phyloP scores from a whole-genome alignment of 139 green algal species.

The Edaphochlamys debaryana region DNA sequence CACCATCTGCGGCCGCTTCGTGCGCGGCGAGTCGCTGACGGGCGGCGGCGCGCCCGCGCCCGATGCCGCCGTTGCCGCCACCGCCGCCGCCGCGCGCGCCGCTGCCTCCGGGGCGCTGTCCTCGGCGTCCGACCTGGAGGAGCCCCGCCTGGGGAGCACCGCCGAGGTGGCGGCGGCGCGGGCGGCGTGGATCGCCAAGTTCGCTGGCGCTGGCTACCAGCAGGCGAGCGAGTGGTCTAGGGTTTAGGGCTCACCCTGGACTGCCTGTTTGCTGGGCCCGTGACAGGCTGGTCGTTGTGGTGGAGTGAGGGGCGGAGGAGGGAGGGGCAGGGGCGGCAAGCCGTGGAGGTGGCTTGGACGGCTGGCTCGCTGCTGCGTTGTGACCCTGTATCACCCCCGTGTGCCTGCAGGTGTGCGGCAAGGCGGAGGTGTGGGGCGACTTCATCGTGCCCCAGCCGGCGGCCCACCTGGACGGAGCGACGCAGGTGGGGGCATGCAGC shows the following conservation, averaged over 20 bases:
- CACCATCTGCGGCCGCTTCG: constrained; percentile 84
- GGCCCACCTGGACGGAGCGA: constrained; percentile 73
- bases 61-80: not conserved
- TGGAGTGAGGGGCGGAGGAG: too few relatives aligned
- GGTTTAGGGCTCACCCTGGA: too few relatives aligned
- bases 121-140: too few relatives aligned
- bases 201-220: constrained; percentile 86
- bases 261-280: too few relatives aligned
- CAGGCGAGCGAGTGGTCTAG: too few relatives aligned
- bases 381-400: too few relatives aligned
- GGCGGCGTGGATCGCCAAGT: constrained; percentile 44
- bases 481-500: constrained; percentile 47
- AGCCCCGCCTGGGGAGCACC: too few relatives aligned
- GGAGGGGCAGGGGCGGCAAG: too few relatives aligned
- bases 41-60: constrained; percentile 33
- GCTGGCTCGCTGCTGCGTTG: too few relatives aligned
- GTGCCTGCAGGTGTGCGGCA: constrained; percentile 77
- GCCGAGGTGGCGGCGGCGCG: not conserved
- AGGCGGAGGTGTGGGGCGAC: constrained; percentile 80
- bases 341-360: too few relatives aligned
- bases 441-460: constrained; percentile 79
- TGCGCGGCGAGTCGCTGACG: constrained; percentile 68
- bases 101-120: too few relatives aligned
- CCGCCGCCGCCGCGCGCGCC: constrained; percentile 29
- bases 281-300: too few relatives aligned